Percentiles rank a stretch among this genome's conserved stretches.
Evolutionary conservation across 305 asterid genomes (phyloP).

Genomic region (Rubia occidens): DNA sequence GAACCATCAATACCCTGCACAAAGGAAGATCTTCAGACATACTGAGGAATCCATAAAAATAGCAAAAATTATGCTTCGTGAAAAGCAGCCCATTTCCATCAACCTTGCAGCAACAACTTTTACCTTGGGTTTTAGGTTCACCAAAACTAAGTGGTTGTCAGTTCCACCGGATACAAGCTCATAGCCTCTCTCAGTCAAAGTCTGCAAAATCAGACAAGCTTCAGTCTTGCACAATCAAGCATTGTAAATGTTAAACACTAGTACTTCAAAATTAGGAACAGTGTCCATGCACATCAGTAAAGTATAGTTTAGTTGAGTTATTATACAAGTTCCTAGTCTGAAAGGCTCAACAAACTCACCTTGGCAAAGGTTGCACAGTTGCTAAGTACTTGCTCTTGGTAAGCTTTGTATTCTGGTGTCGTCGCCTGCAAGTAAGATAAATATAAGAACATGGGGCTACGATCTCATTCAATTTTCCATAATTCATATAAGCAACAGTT

Average conservation of each 20-base stretch:
- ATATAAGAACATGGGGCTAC: not conserved
- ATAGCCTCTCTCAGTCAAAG: slow-evolving; percentile 47
- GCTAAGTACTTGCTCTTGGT: slow-evolving; percentile 89
- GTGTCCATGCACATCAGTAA: not conserved
- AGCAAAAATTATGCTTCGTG: not conserved
- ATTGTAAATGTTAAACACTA: not conserved
- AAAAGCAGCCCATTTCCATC: slow-evolving; percentile 4
- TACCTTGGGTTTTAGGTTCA: slow-evolving; percentile 66
- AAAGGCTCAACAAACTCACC: slow-evolving; percentile 29
- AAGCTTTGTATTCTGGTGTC: slow-evolving; percentile 82
- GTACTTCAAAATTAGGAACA: not conserved
- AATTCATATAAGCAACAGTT: not conserved
- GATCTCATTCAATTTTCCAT: not conserved
- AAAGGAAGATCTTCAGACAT: slow-evolving; percentile 3
- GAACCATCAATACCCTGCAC: slow-evolving; percentile 77
- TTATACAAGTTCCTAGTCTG: slow-evolving; percentile 6
- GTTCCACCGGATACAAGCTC: slow-evolving; percentile 88
- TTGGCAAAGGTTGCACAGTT: slow-evolving; percentile 72
- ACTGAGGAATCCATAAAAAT: not conserved
- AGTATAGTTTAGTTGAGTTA: not conserved
- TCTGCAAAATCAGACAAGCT: slow-evolving; percentile 35
- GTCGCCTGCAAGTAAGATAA: slow-evolving; percentile 39
- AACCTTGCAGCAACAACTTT: not conserved
- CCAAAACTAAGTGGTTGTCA: slow-evolving; percentile 69
- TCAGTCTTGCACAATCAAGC: slow-evolving; percentile 10